phyloP scores from a whole-genome alignment of 192 early-diverging fungal species.

The Funneliformis geosporum region DNA sequence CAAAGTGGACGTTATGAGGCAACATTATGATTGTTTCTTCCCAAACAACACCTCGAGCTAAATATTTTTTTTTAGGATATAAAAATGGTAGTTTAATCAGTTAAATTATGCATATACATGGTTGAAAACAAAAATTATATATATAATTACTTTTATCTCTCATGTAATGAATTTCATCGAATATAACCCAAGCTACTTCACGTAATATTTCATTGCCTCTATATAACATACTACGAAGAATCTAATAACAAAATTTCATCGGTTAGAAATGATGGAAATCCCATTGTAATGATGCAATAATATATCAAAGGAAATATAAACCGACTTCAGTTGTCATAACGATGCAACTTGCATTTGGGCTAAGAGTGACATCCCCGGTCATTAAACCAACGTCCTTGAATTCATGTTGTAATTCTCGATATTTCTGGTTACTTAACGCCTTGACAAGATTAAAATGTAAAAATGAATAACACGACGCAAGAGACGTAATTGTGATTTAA shows the following conservation, averaged over 20 bases:
- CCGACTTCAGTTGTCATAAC: conserved; percentile 92
- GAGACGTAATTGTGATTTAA: background rate
- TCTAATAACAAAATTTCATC: conserved; percentile 49
- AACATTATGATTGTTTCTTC: conserved; percentile 97
- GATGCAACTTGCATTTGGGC: conserved; percentile 85
- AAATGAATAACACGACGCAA: background rate
- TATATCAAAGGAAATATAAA: background rate
- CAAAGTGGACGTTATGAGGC: conserved; percentile 89
- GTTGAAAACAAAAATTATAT: background rate
- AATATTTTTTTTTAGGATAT: no score
- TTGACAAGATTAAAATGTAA: conserved; percentile 24
- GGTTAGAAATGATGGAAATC: background rate
- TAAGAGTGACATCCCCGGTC: conserved; percentile 99
- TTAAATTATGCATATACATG: background rate
- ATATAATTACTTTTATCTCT: conserved; percentile 70
- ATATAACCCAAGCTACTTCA: conserved; percentile 97
- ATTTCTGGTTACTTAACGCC: conserved; percentile 98
- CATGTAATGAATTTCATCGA: conserved; percentile 99
- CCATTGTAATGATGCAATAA: background rate
- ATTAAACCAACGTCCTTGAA: conserved; percentile 98
- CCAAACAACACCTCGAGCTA: conserved; percentile 94
- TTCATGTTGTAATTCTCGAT: conserved; percentile 89
- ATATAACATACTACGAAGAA: conserved; percentile 96
- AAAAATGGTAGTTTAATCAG: background rate
- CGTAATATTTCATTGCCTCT: conserved; percentile 94